These are phyloP conservation scores for Phytophthora quininea DNA, from an alignment of 352 stramenopile genomes.

Conservation along the genomic window DNA sequence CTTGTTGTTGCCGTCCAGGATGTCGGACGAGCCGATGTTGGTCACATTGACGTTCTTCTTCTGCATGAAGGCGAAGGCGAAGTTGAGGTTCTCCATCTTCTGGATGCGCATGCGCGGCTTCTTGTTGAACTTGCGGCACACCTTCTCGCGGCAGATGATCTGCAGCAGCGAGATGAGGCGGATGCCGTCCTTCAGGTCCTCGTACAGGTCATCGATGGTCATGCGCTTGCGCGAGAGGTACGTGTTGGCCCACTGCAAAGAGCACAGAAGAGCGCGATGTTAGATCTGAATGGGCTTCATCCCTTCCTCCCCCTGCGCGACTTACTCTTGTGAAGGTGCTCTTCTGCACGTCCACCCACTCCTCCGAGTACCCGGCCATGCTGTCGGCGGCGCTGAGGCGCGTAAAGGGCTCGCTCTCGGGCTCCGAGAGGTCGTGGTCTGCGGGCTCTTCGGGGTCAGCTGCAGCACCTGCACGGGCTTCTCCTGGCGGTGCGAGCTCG, in stretches of 20 bases:
- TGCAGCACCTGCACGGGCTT: constrained; percentile 24
- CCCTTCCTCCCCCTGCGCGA: neutral
- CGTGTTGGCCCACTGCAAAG: constrained; percentile 87
- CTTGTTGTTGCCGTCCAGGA: constrained; percentile 92
- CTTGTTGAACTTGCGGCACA: constrained; percentile 92
- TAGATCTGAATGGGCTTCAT: constrained; percentile 10
- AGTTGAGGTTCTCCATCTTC: constrained; percentile 93
- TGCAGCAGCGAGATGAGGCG: constrained; percentile 88
- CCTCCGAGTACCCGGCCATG: constrained; percentile 74
- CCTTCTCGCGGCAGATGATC: constrained; percentile 89
- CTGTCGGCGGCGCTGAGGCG: constrained; percentile 17
- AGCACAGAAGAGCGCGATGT: constrained; percentile 6
- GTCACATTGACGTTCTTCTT: constrained; percentile 91
- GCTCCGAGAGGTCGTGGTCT: constrained; percentile 3
- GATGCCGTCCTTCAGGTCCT: constrained; percentile 88
- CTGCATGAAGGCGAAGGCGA: constrained; percentile 89
- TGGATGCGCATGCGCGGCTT: constrained; percentile 93
- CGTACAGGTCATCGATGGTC: constrained; percentile 90
- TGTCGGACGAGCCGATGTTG: constrained; percentile 93
- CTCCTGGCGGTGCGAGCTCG: constrained; percentile 16
- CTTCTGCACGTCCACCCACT: constrained; percentile 93
- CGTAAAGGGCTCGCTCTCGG: constrained; percentile 29
- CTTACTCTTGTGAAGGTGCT: constrained; percentile 91
- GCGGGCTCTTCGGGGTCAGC: constrained; percentile 9
- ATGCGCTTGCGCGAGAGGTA: constrained; percentile 89